Base-by-base conservation (phyloP, 2,329 filamentous ascomycete genomes). In the Grosmannia penicillata region DNA sequence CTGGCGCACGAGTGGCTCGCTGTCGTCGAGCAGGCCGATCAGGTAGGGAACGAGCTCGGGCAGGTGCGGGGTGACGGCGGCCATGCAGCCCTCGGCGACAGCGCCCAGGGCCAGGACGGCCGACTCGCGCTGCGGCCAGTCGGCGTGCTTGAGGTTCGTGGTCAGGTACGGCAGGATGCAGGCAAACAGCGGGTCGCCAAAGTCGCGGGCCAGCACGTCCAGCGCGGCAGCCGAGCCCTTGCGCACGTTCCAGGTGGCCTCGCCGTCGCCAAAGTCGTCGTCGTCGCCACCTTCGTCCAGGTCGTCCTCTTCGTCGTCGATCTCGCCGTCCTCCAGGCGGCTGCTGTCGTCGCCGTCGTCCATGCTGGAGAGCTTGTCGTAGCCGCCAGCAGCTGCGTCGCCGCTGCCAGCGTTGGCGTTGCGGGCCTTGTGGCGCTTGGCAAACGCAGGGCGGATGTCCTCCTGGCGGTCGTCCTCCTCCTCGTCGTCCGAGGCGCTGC, bases 171-270 rank as follows among this genome's bases (percentile, higher is more conserved):
- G 89, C 46, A 98, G 68, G 43, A 94, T 94, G 45, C 83, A 79
- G 48, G 86, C 76, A 56, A 98, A 98, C 24, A 98, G 86, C 2
- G 80, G 75, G 39, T 78, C 75, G 49, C 84, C 78, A 58, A 94
- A 98, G 45, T 94, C 83, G 37, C 80, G 82, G 15, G 91, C 86
- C 50, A 98, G 87, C 11, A 94, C 84, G 54, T 98, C 91, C 29
- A 98, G 68, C 8, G 91, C 87, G 11, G 91, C 91, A 8, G 91
- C 91, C 27, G 91, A 96, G 63, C 91, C 96, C 61, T 98, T 98
- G 45, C 91, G 77, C 38, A 98, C 66, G 39, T 89, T 96, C 91
- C 91, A 98, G 49, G 77, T 85, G 56, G 96, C 91, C 0, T 85
- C 84, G 49, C 87, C 84, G 36, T 70, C 72, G 45, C 84, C 84